Conservation (phyloP, 768 basidiomycete species). For the Leccinum boreale region DNA sequence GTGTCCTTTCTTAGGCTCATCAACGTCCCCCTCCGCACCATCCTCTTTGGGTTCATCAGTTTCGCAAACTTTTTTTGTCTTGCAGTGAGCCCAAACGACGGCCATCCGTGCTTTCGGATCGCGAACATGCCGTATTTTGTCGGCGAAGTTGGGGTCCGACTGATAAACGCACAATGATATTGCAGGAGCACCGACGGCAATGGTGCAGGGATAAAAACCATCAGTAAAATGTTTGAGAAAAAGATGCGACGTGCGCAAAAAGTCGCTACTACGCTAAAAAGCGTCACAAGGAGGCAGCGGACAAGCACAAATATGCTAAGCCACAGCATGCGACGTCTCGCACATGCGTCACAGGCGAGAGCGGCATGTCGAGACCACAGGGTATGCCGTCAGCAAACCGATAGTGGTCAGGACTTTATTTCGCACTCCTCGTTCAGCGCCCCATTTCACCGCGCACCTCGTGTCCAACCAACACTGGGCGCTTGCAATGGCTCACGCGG, state of each 20-base stretch:
- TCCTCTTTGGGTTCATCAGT: slow-evolving; percentile 88
- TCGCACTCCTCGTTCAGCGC: slow-evolving; percentile 96
- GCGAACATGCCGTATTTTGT: slow-evolving; percentile 82
- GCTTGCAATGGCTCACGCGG: slow-evolving; percentile 69
- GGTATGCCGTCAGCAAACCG: slow-evolving; percentile 26
- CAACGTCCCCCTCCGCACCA: slow-evolving; percentile 58
- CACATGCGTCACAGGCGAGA: slow-evolving; percentile 68
- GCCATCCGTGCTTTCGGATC: slow-evolving; percentile 87
- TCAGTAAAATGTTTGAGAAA: slow-evolving; percentile 52
- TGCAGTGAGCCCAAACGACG: slow-evolving; percentile 82
- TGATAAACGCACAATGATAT: slow-evolving; percentile 37
- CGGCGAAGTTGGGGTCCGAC: slow-evolving; percentile 82
- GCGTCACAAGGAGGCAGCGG: slow-evolving; percentile 61
- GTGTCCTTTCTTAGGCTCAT: slow-evolving; percentile 83
- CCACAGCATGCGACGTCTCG: slow-evolving; percentile 42
- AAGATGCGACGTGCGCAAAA: slow-evolving; percentile 27
- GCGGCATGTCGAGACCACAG: slow-evolving; percentile 25
- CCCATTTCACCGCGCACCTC: slow-evolving; percentile 94
- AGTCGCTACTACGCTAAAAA: slow-evolving; percentile 28
- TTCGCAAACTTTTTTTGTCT: slow-evolving; percentile 85
- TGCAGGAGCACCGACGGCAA: slow-evolving; percentile 21
- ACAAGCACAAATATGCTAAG: slow-evolving; percentile 56
- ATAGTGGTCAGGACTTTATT: slow-evolving; percentile 34
- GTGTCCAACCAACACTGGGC: slow-evolving; percentile 80
- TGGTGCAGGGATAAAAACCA: slow-evolving; percentile 50